Evolutionary conservation across 441 rosid species (phyloP).

Genomic region (Bruguiera hainesii): DNA sequence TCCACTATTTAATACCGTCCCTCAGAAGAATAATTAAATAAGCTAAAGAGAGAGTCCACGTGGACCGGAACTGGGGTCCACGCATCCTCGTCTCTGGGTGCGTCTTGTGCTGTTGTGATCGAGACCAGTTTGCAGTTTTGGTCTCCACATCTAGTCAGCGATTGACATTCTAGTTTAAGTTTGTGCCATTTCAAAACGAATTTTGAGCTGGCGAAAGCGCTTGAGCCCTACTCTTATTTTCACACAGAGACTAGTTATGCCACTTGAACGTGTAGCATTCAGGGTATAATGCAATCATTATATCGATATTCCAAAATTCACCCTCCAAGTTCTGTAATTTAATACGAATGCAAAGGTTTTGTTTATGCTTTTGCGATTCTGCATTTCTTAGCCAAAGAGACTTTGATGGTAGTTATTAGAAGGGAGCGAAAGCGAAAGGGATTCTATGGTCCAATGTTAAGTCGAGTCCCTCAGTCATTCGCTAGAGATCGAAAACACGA

Average conservation of each 20-base stretch:
- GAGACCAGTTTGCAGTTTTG: constrained; percentile 1
- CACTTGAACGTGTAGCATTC: too few relatives aligned
- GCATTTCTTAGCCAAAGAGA: constrained; percentile 16
- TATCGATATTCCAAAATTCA: too few relatives aligned
- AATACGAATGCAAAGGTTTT: not conserved
- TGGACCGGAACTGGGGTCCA: constrained; percentile 23
- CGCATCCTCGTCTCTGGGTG: constrained; percentile 15
- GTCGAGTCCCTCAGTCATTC: too few relatives aligned
- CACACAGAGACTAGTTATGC: too few relatives aligned
- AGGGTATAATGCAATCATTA: too few relatives aligned
- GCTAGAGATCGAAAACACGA: not conserved
- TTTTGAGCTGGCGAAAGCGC: constrained; percentile 28
- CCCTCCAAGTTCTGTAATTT: not conserved
- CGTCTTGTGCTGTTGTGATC: constrained; percentile 1
- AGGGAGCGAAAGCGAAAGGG: constrained; percentile 10
- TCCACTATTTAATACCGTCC: constrained; percentile 18
- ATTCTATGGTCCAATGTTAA: constrained; percentile 3
- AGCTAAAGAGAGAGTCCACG: constrained; percentile 3
- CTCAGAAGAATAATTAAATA: not conserved
- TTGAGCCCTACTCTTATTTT: too few relatives aligned
- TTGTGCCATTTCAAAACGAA: not conserved
- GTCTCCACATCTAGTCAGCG: constrained; percentile 11
- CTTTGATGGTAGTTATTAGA: constrained; percentile 16
- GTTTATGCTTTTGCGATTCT: constrained; percentile 25
- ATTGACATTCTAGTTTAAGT: constrained; percentile 4